phyloP scores from a whole-genome alignment of 768 basidiomycete species.

The Boletus pseudopeckii region DNA sequence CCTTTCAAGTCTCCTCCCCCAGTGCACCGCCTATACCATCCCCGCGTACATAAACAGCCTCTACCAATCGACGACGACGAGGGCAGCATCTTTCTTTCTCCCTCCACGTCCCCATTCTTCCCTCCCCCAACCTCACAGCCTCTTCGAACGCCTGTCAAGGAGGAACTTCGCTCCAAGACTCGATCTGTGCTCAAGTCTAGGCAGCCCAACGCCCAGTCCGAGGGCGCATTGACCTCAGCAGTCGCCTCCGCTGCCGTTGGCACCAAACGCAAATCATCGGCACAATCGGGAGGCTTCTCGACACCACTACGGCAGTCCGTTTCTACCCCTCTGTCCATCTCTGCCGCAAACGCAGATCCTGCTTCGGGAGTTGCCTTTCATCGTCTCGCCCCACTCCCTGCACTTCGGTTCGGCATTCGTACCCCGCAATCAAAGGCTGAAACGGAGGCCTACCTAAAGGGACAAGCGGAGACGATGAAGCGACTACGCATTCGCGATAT shows the following conservation, averaged over 20 bases:
- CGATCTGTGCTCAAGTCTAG: slow-evolving; percentile 41
- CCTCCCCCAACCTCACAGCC: slow-evolving; percentile 45
- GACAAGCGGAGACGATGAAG: slow-evolving; percentile 64
- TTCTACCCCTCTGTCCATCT: slow-evolving; percentile 38
- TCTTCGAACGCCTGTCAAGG: slow-evolving; percentile 61
- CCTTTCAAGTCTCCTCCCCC: slow-evolving; percentile 47
- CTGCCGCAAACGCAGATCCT: slow-evolving; percentile 32
- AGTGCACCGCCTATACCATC: slow-evolving; percentile 42
- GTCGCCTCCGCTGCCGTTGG: slow-evolving; percentile 42
- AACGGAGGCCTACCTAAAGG: slow-evolving; percentile 38
- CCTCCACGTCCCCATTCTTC: slow-evolving; percentile 43
- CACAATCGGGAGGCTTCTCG: slow-evolving; percentile 42
- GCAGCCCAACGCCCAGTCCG: slow-evolving; percentile 25
- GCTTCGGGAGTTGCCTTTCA: slow-evolving; percentile 35
- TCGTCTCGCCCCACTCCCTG: slow-evolving; percentile 33
- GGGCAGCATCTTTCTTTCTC: slow-evolving; percentile 54
- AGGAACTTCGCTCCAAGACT: slow-evolving; percentile 36
- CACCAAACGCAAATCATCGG: slow-evolving; percentile 62
- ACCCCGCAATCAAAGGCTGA: slow-evolving; percentile 36
- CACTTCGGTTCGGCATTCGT: slow-evolving; percentile 28
- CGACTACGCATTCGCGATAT: slow-evolving; percentile 58
- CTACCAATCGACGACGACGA: slow-evolving; percentile 50
- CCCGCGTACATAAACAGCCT: slow-evolving; percentile 36
- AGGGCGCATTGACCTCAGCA: slow-evolving; percentile 3
- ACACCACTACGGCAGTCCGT: slow-evolving; percentile 55